Conservation (phyloP, 2,329 filamentous ascomycete species). For the Cladophialophora exuberans region DNA sequence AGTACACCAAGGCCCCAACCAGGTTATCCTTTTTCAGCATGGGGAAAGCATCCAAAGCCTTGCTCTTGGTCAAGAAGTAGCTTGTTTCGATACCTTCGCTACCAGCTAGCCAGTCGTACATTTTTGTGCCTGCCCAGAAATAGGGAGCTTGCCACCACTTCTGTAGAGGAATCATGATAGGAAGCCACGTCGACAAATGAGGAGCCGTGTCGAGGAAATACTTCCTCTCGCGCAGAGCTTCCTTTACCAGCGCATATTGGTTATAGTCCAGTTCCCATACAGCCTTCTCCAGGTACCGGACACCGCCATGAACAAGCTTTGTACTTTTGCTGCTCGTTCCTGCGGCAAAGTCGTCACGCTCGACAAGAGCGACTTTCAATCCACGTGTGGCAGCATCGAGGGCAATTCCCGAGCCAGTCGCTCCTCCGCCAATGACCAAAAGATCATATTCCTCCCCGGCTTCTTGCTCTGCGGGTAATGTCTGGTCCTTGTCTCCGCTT, state of each 20-base stretch:
- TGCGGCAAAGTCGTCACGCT: slow-evolving; percentile 80
- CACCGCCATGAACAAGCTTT: slow-evolving; percentile 83
- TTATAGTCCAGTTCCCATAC: slow-evolving; percentile 84
- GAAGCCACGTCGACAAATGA: slow-evolving; percentile 78
- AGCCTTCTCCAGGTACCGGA: slow-evolving; percentile 83
- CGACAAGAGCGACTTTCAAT: slow-evolving; percentile 77
- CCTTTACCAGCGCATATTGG: slow-evolving; percentile 76
- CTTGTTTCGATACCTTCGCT: slow-evolving; percentile 86
- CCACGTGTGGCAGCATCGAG: slow-evolving; percentile 79
- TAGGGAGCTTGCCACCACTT: slow-evolving; percentile 83
- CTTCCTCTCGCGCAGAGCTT: slow-evolving; percentile 79
- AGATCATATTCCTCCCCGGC: slow-evolving; percentile 70
- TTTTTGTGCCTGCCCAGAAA: slow-evolving; percentile 72
- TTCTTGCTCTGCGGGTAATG: slow-evolving; percentile 29
- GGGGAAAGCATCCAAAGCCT: slow-evolving; percentile 83
- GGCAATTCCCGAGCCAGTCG: slow-evolving; percentile 78
- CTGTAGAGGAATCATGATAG: slow-evolving; percentile 80
- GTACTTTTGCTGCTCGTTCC: slow-evolving; percentile 87
- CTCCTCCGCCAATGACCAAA: slow-evolving; percentile 76
- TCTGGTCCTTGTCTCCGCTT: slow-evolving; percentile 27
- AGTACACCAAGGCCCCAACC: slow-evolving; percentile 83
- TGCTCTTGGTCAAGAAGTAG: slow-evolving; percentile 84
- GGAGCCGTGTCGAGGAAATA: slow-evolving; percentile 83
- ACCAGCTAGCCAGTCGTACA: slow-evolving; percentile 82
- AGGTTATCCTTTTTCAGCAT: slow-evolving; percentile 82